Evolutionary conservation across 1,284 basidiomycete species (phyloP).

Genomic region (Omphalotus olearius): DNA sequence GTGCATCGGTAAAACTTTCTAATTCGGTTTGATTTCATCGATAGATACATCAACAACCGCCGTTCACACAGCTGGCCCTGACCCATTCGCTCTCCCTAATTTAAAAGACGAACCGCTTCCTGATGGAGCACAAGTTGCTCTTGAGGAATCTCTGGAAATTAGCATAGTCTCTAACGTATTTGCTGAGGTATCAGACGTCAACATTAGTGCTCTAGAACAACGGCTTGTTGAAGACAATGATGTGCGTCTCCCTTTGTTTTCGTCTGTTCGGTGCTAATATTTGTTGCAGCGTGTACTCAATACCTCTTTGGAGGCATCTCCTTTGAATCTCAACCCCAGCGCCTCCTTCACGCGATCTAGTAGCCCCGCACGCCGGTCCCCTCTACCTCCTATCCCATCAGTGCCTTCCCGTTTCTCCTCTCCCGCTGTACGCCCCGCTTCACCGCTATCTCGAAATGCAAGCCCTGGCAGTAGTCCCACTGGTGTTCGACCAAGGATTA

Average conservation of each 20-base stretch:
- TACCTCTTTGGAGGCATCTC: constrained; percentile 10
- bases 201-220: constrained; percentile 12
- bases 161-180: constrained; percentile 8
- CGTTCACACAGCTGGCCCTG: constrained; percentile 8
- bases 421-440: constrained; percentile 22
- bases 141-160: constrained; percentile 12
- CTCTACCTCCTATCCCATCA: constrained; percentile 6
- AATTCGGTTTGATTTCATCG: background rate
- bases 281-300: constrained; percentile 11
- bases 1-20: background rate
- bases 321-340: background rate
- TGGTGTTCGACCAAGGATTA: constrained; percentile 39
- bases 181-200: constrained; percentile 8
- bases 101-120: constrained; percentile 21
- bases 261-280: background rate
- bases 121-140: constrained; percentile 8
- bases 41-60: constrained; percentile 8
- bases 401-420: constrained; percentile 20
- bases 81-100: constrained; percentile 20
- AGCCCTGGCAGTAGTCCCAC: constrained; percentile 16
- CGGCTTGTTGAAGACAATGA: constrained; percentile 7
- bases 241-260: background rate
- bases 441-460: constrained; percentile 14
- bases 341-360: constrained; percentile 9
- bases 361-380: constrained; percentile 7